phyloP scores from a whole-genome alignment of 805 yeast genomes.

The Groenewaldozyma tartarivorans region DNA sequence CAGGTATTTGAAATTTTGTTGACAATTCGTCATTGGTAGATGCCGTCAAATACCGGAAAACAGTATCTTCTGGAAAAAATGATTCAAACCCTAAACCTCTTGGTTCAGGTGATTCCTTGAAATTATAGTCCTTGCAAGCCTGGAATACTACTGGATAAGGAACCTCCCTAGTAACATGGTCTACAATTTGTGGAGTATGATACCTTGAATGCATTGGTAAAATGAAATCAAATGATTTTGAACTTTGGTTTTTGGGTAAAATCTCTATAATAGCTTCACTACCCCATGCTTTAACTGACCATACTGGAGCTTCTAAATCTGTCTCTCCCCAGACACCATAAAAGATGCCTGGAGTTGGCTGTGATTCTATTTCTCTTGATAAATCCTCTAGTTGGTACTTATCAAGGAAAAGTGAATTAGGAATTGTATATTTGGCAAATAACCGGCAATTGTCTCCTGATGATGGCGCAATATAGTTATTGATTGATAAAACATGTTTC shows the following conservation, averaged over 20 bases:
- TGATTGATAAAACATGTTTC: constrained; percentile 11
- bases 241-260: constrained; percentile 14
- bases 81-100: constrained; percentile 36
- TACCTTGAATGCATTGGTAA: constrained; percentile 47
- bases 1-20: constrained; percentile 33
- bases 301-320: constrained; percentile 50
- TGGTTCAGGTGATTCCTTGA: constrained; percentile 31
- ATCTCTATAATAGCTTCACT: constrained; percentile 36
- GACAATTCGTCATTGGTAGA: constrained; percentile 10
- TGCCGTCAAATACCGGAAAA: constrained; percentile 30
- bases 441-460: constrained; percentile 32
- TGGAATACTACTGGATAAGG: constrained; percentile 38
- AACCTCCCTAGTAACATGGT: constrained; percentile 18
- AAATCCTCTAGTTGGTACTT: constrained; percentile 39
- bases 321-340: constrained; percentile 42
- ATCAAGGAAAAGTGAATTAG: constrained; percentile 43
- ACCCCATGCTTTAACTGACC: constrained; percentile 38
- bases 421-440: constrained; percentile 35
- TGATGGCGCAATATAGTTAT: constrained; percentile 6
- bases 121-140: constrained; percentile 38
- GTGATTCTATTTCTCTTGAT: constrained; percentile 18
- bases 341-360: constrained; percentile 24
- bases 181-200: constrained; percentile 5
- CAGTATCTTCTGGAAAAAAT: constrained; percentile 37
- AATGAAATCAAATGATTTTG: constrained; percentile 20